Evolutionary conservation across 2,329 filamentous ascomycete species (phyloP).

Genomic region (Ilyonectria sp.): DNA sequence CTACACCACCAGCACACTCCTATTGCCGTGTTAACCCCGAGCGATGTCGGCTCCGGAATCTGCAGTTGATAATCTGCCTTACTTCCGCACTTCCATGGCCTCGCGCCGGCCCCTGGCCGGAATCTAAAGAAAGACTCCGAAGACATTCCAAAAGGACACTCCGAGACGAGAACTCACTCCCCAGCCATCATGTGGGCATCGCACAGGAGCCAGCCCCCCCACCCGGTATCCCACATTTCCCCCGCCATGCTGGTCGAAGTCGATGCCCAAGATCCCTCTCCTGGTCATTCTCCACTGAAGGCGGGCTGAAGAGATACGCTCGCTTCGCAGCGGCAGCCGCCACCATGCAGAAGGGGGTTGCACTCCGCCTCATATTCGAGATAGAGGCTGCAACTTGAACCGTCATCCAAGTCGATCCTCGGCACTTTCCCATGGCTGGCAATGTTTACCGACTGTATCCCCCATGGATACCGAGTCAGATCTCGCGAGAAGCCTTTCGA

Average conservation of each 20-base stretch:
- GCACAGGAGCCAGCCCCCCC: background rate
- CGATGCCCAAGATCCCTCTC: background rate
- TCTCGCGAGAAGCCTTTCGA: background rate
- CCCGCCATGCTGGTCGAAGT: background rate
- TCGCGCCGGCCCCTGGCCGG: background rate
- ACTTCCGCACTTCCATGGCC: background rate
- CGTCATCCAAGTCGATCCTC: background rate
- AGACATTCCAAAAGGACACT: background rate
- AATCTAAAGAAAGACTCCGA: background rate
- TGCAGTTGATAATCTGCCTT: background rate
- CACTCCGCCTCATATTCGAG: background rate
- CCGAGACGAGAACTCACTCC: background rate
- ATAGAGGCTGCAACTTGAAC: background rate
- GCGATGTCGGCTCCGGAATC: conserved; percentile 27
- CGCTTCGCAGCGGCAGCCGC: conserved; percentile 2
- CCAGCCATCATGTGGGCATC: background rate
- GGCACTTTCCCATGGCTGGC: background rate
- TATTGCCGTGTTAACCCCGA: conserved; percentile 27
- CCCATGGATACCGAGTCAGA: background rate
- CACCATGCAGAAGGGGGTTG: background rate
- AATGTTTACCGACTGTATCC: background rate
- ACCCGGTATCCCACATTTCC: background rate
- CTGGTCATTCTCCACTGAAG: background rate
- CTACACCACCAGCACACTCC: background rate
- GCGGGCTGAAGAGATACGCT: background rate